Evolutionary conservation across 1,139 yeast species (phyloP), one percentile per base, ranked within the genome.

Genomic region (Debaryomyces psychrophilus): DNA sequence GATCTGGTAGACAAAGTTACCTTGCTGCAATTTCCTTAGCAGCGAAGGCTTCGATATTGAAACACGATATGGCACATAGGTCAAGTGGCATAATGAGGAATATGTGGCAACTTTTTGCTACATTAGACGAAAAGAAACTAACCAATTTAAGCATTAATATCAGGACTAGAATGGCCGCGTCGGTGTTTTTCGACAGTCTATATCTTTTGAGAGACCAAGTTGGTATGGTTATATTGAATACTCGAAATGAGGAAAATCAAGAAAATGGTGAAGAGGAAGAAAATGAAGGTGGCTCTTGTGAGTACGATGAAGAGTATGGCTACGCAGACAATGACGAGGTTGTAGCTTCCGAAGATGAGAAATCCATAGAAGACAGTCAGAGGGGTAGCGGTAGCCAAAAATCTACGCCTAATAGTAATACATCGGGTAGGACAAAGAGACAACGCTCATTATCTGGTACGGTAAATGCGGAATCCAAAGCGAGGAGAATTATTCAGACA

Each of bases 41-140:
- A 1, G 81, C 84, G 44, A 81, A 82, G 50, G 96, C 97, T 0
- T 89, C 97, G 0, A 86, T 92, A 36, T 72, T 90, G 56, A 89
- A 89, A 58, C 95, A 92, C 64, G 99, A 93, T 61, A 85, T 93
- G 76, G 90, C 97, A 1, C 89, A 87, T 64, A 78, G 98, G 53
- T 88, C 96, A 0, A 85, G 96, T 45, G 97, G 96, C 15, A 90
- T 93, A 49, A 89, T 93, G 93, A 81, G 88, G 56, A 90, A 90
- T 58, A 85, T 90, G 76, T 93, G 99, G 99, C 90, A 87, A 53
- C 75, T 90, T 50, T 87, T 87, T 64, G 79, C 83, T 46, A 73
- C 81, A 1, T 66, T 85, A 47, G 76, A 80, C 49, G 78, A 76
- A 44, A 73, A 73, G 58, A 65, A 69, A 36, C 43, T 60, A 49